Evolutionary conservation across 2,329 filamentous ascomycete genomes (phyloP), one percentile per base, ranked within the genome.

Genomic region (Geoglossum cookeanum): DNA sequence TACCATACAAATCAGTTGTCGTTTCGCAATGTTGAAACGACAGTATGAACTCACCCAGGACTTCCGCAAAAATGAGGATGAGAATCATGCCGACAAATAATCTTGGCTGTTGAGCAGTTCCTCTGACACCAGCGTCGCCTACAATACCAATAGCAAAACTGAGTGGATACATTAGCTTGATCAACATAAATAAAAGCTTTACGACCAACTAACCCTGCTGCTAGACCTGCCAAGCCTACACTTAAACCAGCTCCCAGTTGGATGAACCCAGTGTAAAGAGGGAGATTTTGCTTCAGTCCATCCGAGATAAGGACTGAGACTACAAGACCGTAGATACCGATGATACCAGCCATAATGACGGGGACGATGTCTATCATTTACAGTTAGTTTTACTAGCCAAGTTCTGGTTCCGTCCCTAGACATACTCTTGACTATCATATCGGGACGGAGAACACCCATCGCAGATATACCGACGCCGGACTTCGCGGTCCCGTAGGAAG

Each of bases 341-440:
- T 97, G 75, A 98, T 98, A 97, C 92, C 92, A 79, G 92, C 92
- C 92, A 98, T 98, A 83, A 98, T 95, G 74, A 97, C 92, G 71
- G 92, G 92, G 63, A 97, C 91, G 73, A 97, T 96, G 80, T 96
- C 91, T 97, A 64, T n/a, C 27, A 53, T 53, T 22, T 5, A 53
- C 17, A 11, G 3, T 45, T 22, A 45, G 42, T 22, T 22, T n/a
- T 53, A 5, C n/a, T 35, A 37, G 22, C 58, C 22, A 57, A 32
- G 6, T 29, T 3, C 17, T 8, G 11, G 32, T 55, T 22, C 44
- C 27, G 29, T 4, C 15, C 27, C 11, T 8, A 52, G 59, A 74
- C 89, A 68, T 84, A 97, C 92, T 97, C 85, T 96, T 97, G 72
- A 98, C 91, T 72, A 97, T 96, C 74, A 97, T 77, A 73, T 98